phyloP scores from a whole-genome alignment of 441 rosid species.

The Breynia disticha region DNA sequence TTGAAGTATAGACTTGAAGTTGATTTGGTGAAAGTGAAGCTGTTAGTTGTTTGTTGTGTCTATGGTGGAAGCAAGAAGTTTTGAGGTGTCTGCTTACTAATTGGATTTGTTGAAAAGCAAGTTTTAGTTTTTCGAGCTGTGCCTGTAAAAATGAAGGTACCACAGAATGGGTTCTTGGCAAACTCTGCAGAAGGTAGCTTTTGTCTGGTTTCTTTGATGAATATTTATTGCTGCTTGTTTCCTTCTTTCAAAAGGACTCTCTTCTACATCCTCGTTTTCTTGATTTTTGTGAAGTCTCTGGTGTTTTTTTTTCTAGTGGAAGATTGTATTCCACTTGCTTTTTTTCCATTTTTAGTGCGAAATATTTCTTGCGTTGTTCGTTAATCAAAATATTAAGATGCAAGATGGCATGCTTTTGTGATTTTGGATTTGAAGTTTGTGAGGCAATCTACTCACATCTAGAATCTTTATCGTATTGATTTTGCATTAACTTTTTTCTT shows the following conservation, averaged over 20 bases:
- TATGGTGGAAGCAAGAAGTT: slow-evolving; percentile 16
- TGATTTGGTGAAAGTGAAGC: slow-evolving; percentile 2
- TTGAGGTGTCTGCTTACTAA: slow-evolving; percentile 14
- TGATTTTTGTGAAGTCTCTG: slow-evolving; percentile 22
- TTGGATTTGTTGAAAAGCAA: slow-evolving; percentile 20
- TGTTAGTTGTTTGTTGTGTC: slow-evolving; percentile 19
- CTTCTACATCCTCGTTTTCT: not conserved
- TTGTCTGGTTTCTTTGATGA: slow-evolving; percentile 8
- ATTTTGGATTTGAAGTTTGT: not conserved
- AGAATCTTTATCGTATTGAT: not conserved
- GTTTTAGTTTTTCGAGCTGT: slow-evolving; percentile 5
- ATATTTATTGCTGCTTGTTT: slow-evolving; percentile 2
- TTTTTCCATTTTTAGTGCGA: slow-evolving; percentile 1
- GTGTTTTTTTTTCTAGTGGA: slow-evolving; percentile 2
- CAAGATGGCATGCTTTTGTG: not conserved
- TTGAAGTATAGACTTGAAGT: too few relatives aligned
- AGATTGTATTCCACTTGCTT: too few relatives aligned
- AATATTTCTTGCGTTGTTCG: slow-evolving; percentile 1
- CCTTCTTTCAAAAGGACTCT: not conserved
- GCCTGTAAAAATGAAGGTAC: slow-evolving; percentile 63
- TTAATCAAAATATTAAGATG: not conserved
- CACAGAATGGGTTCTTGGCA: slow-evolving; percentile 66
- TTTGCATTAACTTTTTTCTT: too few relatives aligned
- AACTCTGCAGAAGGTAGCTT: slow-evolving; percentile 64
- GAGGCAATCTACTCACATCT: slow-evolving; percentile 1